Conservation (phyloP, 305 asterid species). For the Solanum chacoense region DNA sequence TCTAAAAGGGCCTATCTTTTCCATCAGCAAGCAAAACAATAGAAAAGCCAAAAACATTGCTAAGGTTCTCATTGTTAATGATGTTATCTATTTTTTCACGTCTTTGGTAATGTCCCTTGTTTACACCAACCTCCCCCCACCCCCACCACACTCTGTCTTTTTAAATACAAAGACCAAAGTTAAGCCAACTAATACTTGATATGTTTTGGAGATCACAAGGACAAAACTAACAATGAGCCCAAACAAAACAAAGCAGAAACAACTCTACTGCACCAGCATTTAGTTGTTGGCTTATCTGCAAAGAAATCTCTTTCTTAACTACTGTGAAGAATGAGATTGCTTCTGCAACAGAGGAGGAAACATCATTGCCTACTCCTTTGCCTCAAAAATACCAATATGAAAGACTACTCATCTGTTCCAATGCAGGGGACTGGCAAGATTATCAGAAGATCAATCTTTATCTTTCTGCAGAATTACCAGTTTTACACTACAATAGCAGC, state of each 20-base stretch:
- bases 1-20: neutral
- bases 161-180: neutral
- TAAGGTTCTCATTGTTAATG: neutral
- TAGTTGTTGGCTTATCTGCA: conserved; percentile 42
- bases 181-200: conserved; percentile 16
- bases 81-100: neutral
- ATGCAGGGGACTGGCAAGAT: conserved; percentile 35
- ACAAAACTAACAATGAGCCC: conserved; percentile 1
- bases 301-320: neutral
- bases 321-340: neutral
- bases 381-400: neutral
- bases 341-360: neutral
- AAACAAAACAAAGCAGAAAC: conserved; percentile 30
- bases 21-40: neutral
- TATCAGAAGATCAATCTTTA: conserved; percentile 53
- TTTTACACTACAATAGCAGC: conserved; percentile 42
- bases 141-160: neutral
- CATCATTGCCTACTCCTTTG: neutral
- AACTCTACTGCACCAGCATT: conserved; percentile 18
- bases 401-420: conserved; percentile 13
- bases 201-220: conserved; percentile 27
- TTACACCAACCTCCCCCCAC: neutral
- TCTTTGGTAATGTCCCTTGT: neutral
- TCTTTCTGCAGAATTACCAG: conserved; percentile 45
- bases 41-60: neutral